These are phyloP conservation scores for Fraxinus excelsior DNA, from an alignment of 257 asterid species.

Conservation along the genomic window DNA sequence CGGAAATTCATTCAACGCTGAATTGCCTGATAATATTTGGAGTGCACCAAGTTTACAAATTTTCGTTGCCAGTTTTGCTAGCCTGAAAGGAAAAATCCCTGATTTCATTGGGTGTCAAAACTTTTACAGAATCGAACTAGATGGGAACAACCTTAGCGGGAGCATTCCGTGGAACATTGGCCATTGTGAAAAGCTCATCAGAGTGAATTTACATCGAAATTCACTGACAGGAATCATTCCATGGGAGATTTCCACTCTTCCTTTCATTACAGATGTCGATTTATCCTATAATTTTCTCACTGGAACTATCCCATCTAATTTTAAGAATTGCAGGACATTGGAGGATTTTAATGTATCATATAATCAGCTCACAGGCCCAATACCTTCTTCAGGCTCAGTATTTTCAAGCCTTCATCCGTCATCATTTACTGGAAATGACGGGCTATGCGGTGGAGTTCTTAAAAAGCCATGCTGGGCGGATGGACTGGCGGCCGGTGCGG, in stretches of 20 bases:
- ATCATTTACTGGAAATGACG: conserved; percentile 73
- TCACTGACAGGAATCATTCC: conserved; percentile 82
- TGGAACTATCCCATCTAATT: conserved; percentile 75
- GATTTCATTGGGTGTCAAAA: conserved; percentile 68
- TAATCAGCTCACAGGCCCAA: conserved; percentile 86
- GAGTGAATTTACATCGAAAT: conserved; percentile 56
- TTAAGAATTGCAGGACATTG: conserved; percentile 70
- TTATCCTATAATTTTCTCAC: conserved; percentile 71
- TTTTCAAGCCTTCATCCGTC: conserved; percentile 73
- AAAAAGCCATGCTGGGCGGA: conserved; percentile 53
- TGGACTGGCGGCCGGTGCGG: conserved; percentile 26
- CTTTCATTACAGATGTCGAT: conserved; percentile 74
- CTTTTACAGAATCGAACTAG: conserved; percentile 65
- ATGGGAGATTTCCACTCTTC: conserved; percentile 84
- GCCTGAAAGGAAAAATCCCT: conserved; percentile 62
- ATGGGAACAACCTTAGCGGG: conserved; percentile 72
- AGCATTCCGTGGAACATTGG: conserved; percentile 82
- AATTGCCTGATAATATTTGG: conserved; percentile 72
- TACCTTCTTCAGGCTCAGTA: conserved; percentile 64
- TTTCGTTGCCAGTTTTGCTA: conserved; percentile 53
- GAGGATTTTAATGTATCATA: conserved; percentile 85
- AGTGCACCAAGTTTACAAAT: conserved; percentile 61
- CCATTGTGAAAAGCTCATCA: conserved; percentile 74
- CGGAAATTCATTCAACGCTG: conserved; percentile 51
- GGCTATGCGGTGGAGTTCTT: conserved; percentile 68